Base-by-base conservation (phyloP, 2,329 filamentous ascomycete genomes). In the Podosphaera leucotricha region DNA sequence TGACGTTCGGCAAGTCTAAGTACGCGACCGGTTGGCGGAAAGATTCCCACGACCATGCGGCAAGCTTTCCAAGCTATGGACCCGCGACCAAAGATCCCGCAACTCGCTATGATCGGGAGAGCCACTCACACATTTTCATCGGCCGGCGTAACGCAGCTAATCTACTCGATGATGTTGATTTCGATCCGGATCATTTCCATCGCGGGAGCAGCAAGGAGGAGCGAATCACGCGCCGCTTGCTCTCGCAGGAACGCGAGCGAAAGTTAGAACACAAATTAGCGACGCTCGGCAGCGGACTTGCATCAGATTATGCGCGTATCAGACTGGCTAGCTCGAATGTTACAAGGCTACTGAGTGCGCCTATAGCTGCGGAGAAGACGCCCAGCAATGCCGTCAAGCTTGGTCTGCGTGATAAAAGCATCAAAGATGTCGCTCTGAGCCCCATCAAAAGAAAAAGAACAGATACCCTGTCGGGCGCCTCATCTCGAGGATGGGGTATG, bases 251-350 rank as follows among this genome's bases (percentile, higher is more conserved):
- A 58, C 77, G 72, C 54, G 82, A 87, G 58, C 66, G 74, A 18
- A 76, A 82, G 20, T 68, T 90, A 41, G 78, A 76, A 50, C 74
- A 72, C 56, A 73, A 72, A 51, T 65, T 90, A 2, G 72, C 72
- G 8, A 63, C 70, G 43, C 63, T 75, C 46, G 79, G 79, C 8
- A 68, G 64, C 41, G 76, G 76, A 5, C 69, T 77, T 0, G 80
- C 80, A 2, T 71, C 66, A 40, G 77, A 83, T 48, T 86, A 86
- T 59, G 75, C 85, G 68, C 66, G 55, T 21, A 48, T 45, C 16
- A 48, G 49, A 38, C 44, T 33, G 15, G 28, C 28, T 6, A 11
- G 28, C 28, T 6, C 28, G 10, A 13, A 49, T 22, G 39, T 43
- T n/a, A 28, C 8, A n/a, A n/a, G 35, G 41, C 22, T 26, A 42